Evolutionary conservation across 78 protist species (phyloP).

Genomic region (Dictyostelium purpureum): DNA sequence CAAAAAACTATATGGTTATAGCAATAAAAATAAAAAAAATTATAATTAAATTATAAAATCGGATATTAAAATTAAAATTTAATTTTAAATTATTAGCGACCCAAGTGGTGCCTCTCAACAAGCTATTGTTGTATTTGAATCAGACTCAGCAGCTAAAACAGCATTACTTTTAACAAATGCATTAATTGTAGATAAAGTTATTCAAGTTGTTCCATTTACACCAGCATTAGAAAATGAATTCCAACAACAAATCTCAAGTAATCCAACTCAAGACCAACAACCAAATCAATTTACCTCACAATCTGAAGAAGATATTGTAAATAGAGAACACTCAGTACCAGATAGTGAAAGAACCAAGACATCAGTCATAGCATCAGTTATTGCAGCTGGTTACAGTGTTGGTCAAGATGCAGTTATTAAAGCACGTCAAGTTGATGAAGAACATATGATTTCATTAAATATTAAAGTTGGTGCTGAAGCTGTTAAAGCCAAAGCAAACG

Average conservation of each 20-base stretch:
- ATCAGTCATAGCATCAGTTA: slow-evolving; percentile 76
- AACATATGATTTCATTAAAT: slow-evolving; percentile 54
- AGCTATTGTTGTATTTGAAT: slow-evolving; percentile 76
- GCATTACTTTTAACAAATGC: slow-evolving; percentile 85
- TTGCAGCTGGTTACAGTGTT: slow-evolving; percentile 81
- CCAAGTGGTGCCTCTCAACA: slow-evolving; percentile 23
- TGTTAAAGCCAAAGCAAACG: slow-evolving; percentile 66
- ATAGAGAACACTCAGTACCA: slow-evolving; percentile 59
- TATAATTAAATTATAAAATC: too few species aligned
- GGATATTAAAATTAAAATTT: too few species aligned
- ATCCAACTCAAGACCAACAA: not conserved
- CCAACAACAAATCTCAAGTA: not conserved
- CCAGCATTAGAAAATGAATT: not conserved
- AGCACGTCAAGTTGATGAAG: slow-evolving; percentile 79
- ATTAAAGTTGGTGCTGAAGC: slow-evolving; percentile 74
- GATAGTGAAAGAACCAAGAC: slow-evolving; percentile 68
- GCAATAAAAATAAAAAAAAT: too few species aligned
- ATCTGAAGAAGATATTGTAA: slow-evolving; percentile 26
- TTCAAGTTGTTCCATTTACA: slow-evolving; percentile 60
- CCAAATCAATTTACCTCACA: not conserved
- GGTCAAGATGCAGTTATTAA: slow-evolving; percentile 65
- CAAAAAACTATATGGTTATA: not conserved
- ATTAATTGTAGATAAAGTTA: slow-evolving; percentile 77
- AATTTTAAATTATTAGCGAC: too few species aligned
- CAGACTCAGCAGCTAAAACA: slow-evolving; percentile 81